A percentile compares a stretch with the other conserved stretches of the same genome.
Evolutionary conservation across 2,329 filamentous ascomycete species (phyloP).

Genomic region (Gyromitra esculenta): DNA sequence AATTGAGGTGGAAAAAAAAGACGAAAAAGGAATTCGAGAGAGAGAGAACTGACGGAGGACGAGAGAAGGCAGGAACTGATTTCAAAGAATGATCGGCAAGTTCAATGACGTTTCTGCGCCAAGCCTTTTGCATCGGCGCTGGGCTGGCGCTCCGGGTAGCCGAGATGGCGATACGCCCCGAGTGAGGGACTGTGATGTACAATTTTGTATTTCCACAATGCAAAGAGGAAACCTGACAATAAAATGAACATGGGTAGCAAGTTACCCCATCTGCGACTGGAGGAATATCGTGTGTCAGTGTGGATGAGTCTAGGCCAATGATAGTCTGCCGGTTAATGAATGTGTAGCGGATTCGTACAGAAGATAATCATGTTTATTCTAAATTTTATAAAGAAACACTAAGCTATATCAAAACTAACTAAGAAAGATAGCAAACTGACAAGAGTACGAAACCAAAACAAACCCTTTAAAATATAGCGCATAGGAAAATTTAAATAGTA

Average conservation of each 20-base stretch:
- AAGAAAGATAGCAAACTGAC: neutral
- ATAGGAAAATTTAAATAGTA: conserved; percentile 23
- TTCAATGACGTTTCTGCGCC: conserved; percentile 23
- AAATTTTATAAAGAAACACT: neutral
- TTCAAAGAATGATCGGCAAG: conserved; percentile 17
- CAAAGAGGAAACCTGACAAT: no score
- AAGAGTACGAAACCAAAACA: neutral
- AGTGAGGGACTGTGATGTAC: neutral
- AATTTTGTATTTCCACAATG: neutral
- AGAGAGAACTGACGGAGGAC: neutral
- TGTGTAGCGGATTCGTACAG: neutral
- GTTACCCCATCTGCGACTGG: neutral
- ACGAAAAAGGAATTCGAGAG: neutral
- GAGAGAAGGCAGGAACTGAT: neutral
- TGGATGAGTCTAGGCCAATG: neutral
- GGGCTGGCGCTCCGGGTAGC: neutral
- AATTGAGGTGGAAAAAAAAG: conserved; percentile 3
- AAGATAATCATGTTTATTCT: neutral
- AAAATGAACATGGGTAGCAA: neutral
- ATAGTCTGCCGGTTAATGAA: neutral
- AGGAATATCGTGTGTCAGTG: neutral
- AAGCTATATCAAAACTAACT: neutral
- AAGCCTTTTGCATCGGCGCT: conserved; percentile 12
- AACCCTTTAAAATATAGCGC: neutral
- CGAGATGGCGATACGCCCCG: neutral